phyloP scores from a whole-genome alignment of 2,329 filamentous ascomycete genomes.

The Helotiales sp. region DNA sequence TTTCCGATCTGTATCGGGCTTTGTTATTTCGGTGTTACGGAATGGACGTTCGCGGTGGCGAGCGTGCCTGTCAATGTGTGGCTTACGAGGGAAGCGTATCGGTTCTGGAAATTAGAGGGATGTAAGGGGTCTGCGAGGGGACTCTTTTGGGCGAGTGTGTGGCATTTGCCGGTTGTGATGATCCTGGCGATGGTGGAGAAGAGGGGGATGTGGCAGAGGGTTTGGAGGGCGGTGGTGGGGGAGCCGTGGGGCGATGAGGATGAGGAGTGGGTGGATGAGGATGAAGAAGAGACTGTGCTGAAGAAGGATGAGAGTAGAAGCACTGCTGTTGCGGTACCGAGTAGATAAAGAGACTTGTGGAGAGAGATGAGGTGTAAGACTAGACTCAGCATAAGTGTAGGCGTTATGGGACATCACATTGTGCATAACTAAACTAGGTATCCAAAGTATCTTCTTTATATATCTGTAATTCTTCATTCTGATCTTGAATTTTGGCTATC shows the following conservation, averaged over 20 bases:
- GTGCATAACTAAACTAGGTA: no score
- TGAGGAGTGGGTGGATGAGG: constrained; percentile 58
- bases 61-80: constrained; percentile 83
- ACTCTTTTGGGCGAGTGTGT: constrained; percentile 96
- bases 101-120: constrained; percentile 79
- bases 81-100: constrained; percentile 76
- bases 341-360: no score
- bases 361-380: background rate
- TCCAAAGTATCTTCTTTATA: background rate
- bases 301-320: constrained; percentile 14
- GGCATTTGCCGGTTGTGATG: constrained; percentile 89
- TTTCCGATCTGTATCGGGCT: constrained; percentile 82
- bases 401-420: no score
- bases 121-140: constrained; percentile 77
- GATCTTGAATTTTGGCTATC: background rate
- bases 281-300: constrained; percentile 38
- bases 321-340: constrained; percentile 10
- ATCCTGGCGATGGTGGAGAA: constrained; percentile 90
- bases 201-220: constrained; percentile 83
- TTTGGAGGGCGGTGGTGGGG: constrained; percentile 71
- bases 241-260: constrained; percentile 54
- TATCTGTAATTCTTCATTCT: no score
- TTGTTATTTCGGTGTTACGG: constrained; percentile 77
- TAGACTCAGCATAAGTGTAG: background rate
- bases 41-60: constrained; percentile 79